Conservation (phyloP, 129 eudicot species). For the Lactuca saligna region DNA sequence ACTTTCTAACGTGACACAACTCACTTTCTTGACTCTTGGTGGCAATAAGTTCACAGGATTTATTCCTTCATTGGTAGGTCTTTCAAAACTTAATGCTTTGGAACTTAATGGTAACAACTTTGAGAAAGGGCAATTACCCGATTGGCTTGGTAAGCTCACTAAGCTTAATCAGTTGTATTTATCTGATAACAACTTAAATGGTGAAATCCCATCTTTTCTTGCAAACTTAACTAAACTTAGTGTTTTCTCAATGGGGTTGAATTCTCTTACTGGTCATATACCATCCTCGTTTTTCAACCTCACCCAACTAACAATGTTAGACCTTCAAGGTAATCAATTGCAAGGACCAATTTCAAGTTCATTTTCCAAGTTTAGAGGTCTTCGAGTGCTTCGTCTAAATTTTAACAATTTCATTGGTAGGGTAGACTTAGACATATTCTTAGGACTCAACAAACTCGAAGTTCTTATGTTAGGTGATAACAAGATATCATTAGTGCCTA, state of each 20-base stretch:
- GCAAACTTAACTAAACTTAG: constrained; percentile 21
- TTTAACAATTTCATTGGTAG: constrained; percentile 18
- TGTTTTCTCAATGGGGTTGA: background rate
- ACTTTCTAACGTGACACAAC: constrained; percentile 24
- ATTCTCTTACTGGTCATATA: constrained; percentile 6
- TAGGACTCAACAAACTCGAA: constrained; percentile 11
- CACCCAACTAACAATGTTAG: background rate
- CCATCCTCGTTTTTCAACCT: constrained; percentile 24
- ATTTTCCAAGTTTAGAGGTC: constrained; percentile 21
- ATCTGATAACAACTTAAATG: background rate
- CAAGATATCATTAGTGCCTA: background rate
- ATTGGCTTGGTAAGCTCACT: constrained; percentile 10
- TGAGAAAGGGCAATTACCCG: background rate
- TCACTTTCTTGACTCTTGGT: background rate
- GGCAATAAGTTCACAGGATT: background rate
- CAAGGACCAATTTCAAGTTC: constrained; percentile 25
- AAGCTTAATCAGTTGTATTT: background rate
- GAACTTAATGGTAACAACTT: background rate
- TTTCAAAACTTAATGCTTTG: background rate
- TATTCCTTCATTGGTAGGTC: constrained; percentile 20
- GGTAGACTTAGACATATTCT: constrained; percentile 21
- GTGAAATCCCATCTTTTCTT: constrained; percentile 27
- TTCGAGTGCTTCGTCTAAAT: background rate
- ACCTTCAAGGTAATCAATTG: background rate
- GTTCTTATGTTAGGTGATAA: background rate